Base-by-base conservation (phyloP, 495 filamentous ascomycete species). In the Lasiosphaeria miniovina region DNA sequence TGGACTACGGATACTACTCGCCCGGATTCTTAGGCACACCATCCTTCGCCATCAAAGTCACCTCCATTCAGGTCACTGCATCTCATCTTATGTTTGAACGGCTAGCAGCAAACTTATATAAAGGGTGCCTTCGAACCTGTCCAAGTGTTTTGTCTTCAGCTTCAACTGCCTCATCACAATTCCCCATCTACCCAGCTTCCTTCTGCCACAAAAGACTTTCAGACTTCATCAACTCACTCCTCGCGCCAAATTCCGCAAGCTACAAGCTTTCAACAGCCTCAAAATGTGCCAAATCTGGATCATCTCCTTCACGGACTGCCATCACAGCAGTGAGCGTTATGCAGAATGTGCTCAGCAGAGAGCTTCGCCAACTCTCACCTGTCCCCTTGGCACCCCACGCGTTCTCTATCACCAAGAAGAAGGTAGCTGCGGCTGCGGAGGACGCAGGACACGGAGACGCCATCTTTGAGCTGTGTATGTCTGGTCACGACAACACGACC, bases 91-190 rank as follows among this genome's bases (percentile, higher is more conserved):
- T 24, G 24, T 24, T 2, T 24, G 24, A 24, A 24, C 24, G 24
- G 24, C 24, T 2, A 24, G 40, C n/a, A 45, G n/a, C 40, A 45
- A 35, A 35, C 6, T 9, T 51, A 55, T 55, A 55, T 45, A 55
- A 55, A 40, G 5, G 31, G 14, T 17, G 14, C 4, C 36, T 8
- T 55, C n/a, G 24, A 46, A 41, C 53, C 40, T 35, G 12, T 55
- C 36, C 53, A 31, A 41, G 36, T 31, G 5, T 45, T 3, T 55
- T 46, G n/a, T 55, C 40, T 43, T 40, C 53, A 55, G 53, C 53
- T 8, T 55, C 36, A 8, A 43, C 36, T 11, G 36, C 34, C 14
- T 36, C 51, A 4, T 11, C 35, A 38, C 11, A 14, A 31, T 38
- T 36, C 32, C n/a, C 2, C 17, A 51, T n/a, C 43, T 46, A 31